Percentiles rank a stretch among this genome's conserved stretches.
Conservation (phyloP, 495 filamentous ascomycete genomes). For the Hyaloscypha bicolor region DNA sequence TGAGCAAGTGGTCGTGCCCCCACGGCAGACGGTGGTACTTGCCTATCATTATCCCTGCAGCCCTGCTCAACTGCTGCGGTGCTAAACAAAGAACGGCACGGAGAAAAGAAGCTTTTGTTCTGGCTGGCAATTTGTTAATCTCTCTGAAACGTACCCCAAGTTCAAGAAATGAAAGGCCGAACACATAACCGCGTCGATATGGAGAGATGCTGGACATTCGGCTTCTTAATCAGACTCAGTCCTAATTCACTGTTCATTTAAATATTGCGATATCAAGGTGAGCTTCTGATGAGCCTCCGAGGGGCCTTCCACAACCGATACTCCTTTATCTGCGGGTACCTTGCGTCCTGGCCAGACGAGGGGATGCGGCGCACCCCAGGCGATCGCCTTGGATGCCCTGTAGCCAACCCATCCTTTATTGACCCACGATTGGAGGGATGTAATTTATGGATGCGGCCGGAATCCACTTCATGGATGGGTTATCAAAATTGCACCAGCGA, state of each 20-base stretch:
- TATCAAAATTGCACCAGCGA: not conserved
- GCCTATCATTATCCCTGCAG: constrained; percentile 18
- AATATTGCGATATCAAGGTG: not conserved
- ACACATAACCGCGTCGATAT: not conserved
- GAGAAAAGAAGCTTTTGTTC: not conserved
- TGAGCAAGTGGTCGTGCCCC: constrained; percentile 24
- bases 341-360: constrained; percentile 14
- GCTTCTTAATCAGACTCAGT: not conserved
- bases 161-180: not conserved
- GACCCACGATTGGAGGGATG: not conserved
- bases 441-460: not conserved
- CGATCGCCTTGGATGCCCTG: not conserved
- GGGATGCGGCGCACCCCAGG: no score
- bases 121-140: not conserved
- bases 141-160: not conserved
- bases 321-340: constrained; percentile 21
- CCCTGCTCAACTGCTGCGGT: no score
- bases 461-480: not conserved
- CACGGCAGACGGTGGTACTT: constrained; percentile 6
- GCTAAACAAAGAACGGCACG: no score
- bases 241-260: not conserved
- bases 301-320: not conserved
- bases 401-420: not conserved
- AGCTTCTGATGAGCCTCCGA: constrained; percentile 4
- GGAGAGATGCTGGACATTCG: not conserved